A percentile compares a stretch with the other conserved stretches of the same genome.
Conservation (phyloP, 805 yeast species). For the Barnettozyma sucrosica region DNA sequence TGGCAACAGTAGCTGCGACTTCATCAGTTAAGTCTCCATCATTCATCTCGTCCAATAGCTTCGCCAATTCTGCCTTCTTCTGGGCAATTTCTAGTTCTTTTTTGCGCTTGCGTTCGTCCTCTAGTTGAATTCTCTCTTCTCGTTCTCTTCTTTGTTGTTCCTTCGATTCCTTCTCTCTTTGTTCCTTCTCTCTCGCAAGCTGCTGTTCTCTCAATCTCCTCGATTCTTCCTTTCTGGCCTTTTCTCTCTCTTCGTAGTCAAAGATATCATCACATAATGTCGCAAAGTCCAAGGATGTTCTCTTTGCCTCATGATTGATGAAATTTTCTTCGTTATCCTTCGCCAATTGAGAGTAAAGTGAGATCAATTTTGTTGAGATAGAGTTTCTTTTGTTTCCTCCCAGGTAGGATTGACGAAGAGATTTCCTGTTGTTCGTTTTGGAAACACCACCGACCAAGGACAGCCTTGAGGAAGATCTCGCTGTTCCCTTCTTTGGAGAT, state of each 20-base stretch:
- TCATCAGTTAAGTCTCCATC: constrained; percentile 15
- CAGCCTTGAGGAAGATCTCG: constrained; percentile 9
- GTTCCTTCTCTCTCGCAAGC: constrained; percentile 22
- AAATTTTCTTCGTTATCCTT: constrained; percentile 58
- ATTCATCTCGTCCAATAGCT: constrained; percentile 13
- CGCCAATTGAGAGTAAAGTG: constrained; percentile 68
- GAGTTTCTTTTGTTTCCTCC: constrained; percentile 55
- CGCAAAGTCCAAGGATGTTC: constrained; percentile 76
- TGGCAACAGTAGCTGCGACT: constrained; percentile 7
- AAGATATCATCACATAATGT: constrained; percentile 71
- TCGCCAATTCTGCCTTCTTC: constrained; percentile 17
- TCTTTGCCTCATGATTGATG: constrained; percentile 64
- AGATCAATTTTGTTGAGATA: constrained; percentile 61
- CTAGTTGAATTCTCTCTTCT: constrained; percentile 7
- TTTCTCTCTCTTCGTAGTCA: constrained; percentile 63
- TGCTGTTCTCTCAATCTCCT: constrained; percentile 24
- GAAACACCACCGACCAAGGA: constrained; percentile 7
- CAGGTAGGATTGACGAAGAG: constrained; percentile 32
- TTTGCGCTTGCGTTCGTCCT: constrained; percentile 19
- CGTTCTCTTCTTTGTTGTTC: constrained; percentile 11
- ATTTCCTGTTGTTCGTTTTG: constrained; percentile 19
- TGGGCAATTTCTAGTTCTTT: constrained; percentile 24
- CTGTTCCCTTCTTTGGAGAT: constrained; percentile 3
- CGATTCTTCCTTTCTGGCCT: constrained; percentile 39
- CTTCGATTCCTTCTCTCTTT: constrained; percentile 17